These are phyloP conservation scores for Neurospora sp. DNA, from an alignment of 495 filamentous ascomycete genomes.

Conservation along the genomic window DNA sequence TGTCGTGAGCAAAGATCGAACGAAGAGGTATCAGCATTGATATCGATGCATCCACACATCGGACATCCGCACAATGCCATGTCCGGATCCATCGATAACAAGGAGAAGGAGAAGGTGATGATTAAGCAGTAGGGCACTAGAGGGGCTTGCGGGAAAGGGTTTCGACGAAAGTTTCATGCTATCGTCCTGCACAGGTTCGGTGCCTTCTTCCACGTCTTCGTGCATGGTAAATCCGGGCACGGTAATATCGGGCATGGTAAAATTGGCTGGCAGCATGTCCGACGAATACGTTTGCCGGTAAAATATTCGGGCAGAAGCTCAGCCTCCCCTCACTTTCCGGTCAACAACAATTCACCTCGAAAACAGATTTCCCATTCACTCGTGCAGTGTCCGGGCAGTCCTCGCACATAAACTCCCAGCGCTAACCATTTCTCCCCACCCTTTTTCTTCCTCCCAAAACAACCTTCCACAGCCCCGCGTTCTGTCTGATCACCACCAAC, in stretches of 20 bases:
- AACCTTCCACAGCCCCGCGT: background rate
- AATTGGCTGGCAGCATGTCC: background rate
- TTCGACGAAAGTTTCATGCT: background rate
- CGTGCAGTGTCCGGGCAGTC: background rate
- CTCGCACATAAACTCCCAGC: background rate
- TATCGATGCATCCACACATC: background rate
- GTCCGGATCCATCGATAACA: background rate
- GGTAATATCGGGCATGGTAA: background rate
- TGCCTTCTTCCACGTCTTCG: background rate
- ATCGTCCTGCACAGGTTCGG: background rate
- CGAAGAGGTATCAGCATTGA: background rate
- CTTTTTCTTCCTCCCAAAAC: background rate
- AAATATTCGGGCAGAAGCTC: background rate
- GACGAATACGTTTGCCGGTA: background rate
- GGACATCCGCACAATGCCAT: no score
- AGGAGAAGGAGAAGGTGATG: background rate
- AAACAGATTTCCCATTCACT: background rate
- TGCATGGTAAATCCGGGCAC: background rate
- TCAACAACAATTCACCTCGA: background rate
- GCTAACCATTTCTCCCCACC: background rate
- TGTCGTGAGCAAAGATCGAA: background rate
- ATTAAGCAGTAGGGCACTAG: background rate
- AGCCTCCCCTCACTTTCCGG: background rate
- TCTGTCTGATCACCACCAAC: background rate
- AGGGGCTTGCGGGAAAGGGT: background rate